Conservation (phyloP, 2,329 filamentous ascomycete species). For the Diplodia scrobiculata region DNA sequence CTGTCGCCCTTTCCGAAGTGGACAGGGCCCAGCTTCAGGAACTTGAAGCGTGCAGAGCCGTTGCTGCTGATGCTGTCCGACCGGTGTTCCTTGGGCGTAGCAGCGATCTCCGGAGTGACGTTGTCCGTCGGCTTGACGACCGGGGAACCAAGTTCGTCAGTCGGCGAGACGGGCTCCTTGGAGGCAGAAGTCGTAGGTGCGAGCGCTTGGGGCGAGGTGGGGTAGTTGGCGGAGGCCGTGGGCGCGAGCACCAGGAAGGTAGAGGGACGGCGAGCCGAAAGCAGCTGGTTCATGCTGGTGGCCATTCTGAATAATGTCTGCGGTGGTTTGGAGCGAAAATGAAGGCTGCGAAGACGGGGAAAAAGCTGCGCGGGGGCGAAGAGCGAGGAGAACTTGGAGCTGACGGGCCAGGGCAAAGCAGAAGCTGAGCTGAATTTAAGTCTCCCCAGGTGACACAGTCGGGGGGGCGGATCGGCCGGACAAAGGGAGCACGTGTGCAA, state of each 20-base stretch:
- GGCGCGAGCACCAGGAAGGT: conserved; percentile 33
- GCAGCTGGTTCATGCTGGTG: conserved; percentile 7
- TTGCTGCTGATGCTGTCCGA: conserved; percentile 58
- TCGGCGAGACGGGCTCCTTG: conserved; percentile 16
- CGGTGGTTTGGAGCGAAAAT: neutral
- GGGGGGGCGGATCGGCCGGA: conserved; percentile 14
- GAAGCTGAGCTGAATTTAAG: conserved; percentile 21
- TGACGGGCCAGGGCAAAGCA: neutral
- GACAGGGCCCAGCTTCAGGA: conserved; percentile 66
- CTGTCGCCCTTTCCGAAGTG: conserved; percentile 63
- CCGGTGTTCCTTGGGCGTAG: conserved; percentile 38
- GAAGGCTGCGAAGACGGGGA: neutral
- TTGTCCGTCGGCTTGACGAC: conserved; percentile 5
- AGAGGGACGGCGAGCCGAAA: conserved; percentile 19
- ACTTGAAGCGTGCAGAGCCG: conserved; percentile 46
- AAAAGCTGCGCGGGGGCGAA: neutral
- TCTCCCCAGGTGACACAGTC: conserved; percentile 4
- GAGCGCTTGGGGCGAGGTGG: conserved; percentile 9
- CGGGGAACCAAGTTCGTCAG: conserved; percentile 24
- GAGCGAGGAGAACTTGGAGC: neutral
- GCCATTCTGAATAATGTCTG: neutral
- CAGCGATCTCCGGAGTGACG: conserved; percentile 17
- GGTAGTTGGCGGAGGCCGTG: conserved; percentile 31
- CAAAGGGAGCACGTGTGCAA: conserved; percentile 25
- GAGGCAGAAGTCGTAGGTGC: conserved; percentile 13